Evolutionary conservation across 805 yeast species (phyloP), one percentile per base, ranked within the genome.

Genomic region (Myxozyma monticola): DNA sequence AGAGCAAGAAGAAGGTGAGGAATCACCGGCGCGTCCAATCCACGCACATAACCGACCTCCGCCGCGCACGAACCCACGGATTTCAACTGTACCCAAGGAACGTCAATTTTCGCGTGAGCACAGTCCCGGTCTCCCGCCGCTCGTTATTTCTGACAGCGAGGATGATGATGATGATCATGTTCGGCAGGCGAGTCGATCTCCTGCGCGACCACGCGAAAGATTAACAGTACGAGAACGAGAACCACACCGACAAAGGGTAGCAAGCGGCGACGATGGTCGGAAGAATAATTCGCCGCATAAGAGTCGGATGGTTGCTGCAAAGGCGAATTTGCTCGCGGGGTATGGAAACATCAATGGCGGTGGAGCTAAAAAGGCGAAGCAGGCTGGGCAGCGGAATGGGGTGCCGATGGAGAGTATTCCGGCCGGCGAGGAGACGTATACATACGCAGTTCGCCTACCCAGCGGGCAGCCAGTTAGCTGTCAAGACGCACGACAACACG

Each of bases 221-320:
- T n/a, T n/a, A n/a, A n/a, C n/a, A n/a, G n/a, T n/a, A 34, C 28
- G 20, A 34, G 14, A 15, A 25, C 17, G 25, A 18, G 28, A 5
- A 33, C 15, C 30, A 15, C 12, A 36, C 17, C 37, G n/a, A 6
- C 29, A n/a, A n/a, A n/a, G n/a, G n/a, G n/a, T n/a, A 24, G 9
- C 24, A 24, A 17, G 26, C 29, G 5, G 14, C n/a, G 20, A 5
- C 26, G 45, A 39, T 15, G 49, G 44, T 4, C 37, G 46, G 17
- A 28, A 30, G 24, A 37, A 24, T 22, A 45, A 45, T 31, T 47
- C 51, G 36, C 46, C 51, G 18, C 51, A 47, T 15, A 47, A 41
- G 25, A 47, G 41, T 25, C 37, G 46, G 21, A 45, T 41, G 24
- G 14, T 7, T 29, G 26, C 42, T 7, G 42, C 45, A 1, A 12